Base-by-base conservation (phyloP, 1,284 basidiomycete genomes). In the Irpex sp. region DNA sequence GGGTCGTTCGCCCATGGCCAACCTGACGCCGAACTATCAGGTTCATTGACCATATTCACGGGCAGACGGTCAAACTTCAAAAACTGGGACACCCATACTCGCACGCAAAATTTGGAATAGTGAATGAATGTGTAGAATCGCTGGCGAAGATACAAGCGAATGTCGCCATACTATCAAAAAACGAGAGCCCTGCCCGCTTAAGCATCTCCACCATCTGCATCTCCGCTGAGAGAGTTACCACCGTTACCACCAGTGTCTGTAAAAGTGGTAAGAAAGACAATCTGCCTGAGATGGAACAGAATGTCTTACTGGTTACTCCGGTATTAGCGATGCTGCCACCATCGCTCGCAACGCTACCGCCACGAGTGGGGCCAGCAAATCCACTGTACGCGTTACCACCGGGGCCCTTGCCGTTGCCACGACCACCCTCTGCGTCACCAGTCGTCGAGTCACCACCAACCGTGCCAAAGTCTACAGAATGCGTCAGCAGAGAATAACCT, bases 301-400 rank as follows among this genome's bases (percentile, higher is more conserved):
- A 42, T 28, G 19, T 28, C 52, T 54, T 54, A 54, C 52, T 54
- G 19, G 52, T 54, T 18, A 54, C 21, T 9, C 21, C 52, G 28
- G 52, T 54, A 23, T 63, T 63, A 36, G 18, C 52, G 45, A 63
- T 56, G 37, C 12, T 49, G 18, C 59, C 62, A 52, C 65, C 64
- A 21, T 65, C 61, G 57, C 63, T 65, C 58, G 56, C 58, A 19
- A 66, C 58, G 47, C 61, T 58, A 42, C 67, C 68, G 12, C 68
- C 69, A 19, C 61, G 58, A 51, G 67, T 64, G 10, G 62, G 42
- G 5, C 67, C 67, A 7, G 67, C 63, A 12, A 51, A 55, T 45
- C 68, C 69, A n/a, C 64, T 64, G 63, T 63, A 66, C 21, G 66
- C 65, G 47, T 67, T 66, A 60, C 65, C 64, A n/a, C 61, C 66